Base-by-base conservation (phyloP, 1,139 yeast species). In the Candida pseudocylindracea region DNA sequence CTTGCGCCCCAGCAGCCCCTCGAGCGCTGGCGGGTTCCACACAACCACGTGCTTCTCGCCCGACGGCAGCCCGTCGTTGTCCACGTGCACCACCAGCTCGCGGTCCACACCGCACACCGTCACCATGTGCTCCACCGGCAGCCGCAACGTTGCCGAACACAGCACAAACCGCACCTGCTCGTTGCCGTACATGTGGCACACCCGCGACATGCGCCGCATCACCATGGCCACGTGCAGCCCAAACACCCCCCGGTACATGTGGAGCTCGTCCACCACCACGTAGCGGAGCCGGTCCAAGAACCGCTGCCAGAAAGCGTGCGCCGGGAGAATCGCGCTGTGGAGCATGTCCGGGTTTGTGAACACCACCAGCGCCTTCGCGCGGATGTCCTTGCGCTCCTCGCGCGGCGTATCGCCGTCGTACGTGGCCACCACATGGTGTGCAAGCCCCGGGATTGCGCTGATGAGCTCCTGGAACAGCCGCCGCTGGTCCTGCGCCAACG, bases 311-410 rank as follows among this genome's bases (percentile, higher is more conserved):
- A 64, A 58, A 5, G 41, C 33, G 27, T 26, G 31, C 36, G 69
- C 66, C 0, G 98, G 96, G 13, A 88, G 51, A 10, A 88, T 69
- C 12, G 88, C 72, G 0, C 83, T 66, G 50, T 88, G 98, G 2
- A 91, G 58, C 57, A 88, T 80, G 46, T 88, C 99, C 0, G 98
- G 99, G 45, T 88, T 88, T 0, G 96, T 80, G 48, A 88, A 81
- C 8, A 88, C 72, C 5, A 88, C 75, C 36, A 75, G 72, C 0
- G 93, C 81, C 34, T 57, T 57, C 25, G 60, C 56, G 34, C 81
- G 58, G 15, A 81, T 65, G 15, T 46, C 45, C 1, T 51, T 48
- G 29, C 95, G 56, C 11, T 57, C 57, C 4, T 55, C 55, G 28
- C 56, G 45, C 1, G 73, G 75, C 0, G 96, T 85, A 48, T 88